Evolutionary conservation across 2,329 filamentous ascomycete genomes (phyloP), one percentile per base, ranked within the genome.

Genomic region (Lachnellula occidentalis): DNA sequence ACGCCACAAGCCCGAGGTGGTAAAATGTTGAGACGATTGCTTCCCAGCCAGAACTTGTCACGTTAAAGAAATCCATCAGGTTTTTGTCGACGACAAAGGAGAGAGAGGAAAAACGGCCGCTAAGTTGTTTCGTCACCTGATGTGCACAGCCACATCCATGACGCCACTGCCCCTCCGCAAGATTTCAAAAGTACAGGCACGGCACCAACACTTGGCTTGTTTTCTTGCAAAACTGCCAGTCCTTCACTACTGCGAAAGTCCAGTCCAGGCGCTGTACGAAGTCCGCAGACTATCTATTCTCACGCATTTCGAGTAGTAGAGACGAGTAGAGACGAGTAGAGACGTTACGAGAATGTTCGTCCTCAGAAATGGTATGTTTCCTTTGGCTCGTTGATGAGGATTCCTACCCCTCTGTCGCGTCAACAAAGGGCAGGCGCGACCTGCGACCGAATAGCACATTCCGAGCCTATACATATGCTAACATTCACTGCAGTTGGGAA

Each of bases 401-500:
- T 48, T 39, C 39, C 45, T 43, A 49, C 37, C 52, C 50, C 50
- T 53, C 51, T 34, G 27, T 58, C 54, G 37, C 45, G 31, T 56
- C 50, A 37, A 43, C 51, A 52, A 48, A 49, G 17, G 12, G 47
- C 54, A 57, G 46, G 48, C 36, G 42, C 48, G 54, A 48, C 46
- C 51, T 17, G 14, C 12, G 41, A 39, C 34, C 5, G 15, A 50
- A 15, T 17, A 34, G 4, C 34, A 45, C 27, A 2, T 11, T 24
- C 19, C 12, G 6, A 17, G 31, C 9, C 15, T 34, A 19, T n/a
- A n/a, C n/a, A n/a, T n/a, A n/a, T 60, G 39, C 59, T 65, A 54
- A 64, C 46, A 41, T 45, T 52, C 21, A 48, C 46, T 50, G 48
- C 68, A 95, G 90, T 95, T 64, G 88, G 89, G 74, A 96, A 96